Percentiles rank a stretch among this genome's conserved stretches.
phyloP scores from a whole-genome alignment of 805 yeast genomes.

The Candida coleopterorum region DNA sequence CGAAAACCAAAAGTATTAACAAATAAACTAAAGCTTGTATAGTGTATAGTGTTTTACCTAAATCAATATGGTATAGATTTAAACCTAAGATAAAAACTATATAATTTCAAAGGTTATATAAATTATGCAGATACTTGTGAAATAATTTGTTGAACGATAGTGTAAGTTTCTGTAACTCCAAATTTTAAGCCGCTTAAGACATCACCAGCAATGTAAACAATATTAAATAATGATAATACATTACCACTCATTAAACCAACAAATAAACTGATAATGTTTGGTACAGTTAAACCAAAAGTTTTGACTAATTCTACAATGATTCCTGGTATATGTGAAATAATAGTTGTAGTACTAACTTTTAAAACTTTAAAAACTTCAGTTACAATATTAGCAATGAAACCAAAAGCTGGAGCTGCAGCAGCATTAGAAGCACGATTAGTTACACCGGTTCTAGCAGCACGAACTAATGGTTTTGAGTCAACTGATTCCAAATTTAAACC shows the following conservation, averaged over 20 bases:
- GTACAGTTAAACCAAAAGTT: constrained; percentile 1
- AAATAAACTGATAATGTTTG: constrained; percentile 1
- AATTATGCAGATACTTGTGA: too few relatives aligned
- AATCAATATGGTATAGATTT: too few relatives aligned
- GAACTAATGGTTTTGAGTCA: constrained; percentile 1
- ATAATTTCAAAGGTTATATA: too few relatives aligned
- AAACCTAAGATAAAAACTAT: too few relatives aligned
- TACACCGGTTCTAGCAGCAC: not conserved
- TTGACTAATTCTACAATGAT: not conserved
- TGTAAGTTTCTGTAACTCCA: too few relatives aligned
- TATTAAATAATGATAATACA: not conserved
- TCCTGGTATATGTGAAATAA: not conserved
- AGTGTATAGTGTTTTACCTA: too few relatives aligned
- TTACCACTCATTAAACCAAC: not conserved
- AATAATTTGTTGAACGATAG: too few relatives aligned
- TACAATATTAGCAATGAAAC: not conserved
- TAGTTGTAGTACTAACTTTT: constrained; percentile 1
- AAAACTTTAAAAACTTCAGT: constrained; percentile 1
- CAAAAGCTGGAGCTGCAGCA: not conserved
- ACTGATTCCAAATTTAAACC: not conserved
- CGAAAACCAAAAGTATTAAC: too few relatives aligned
- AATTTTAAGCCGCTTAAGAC: too few relatives aligned
- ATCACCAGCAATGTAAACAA: constrained; percentile 1
- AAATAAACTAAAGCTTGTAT: too few relatives aligned
- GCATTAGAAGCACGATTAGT: not conserved